Evolutionary conservation across 345 rosid species (phyloP), one percentile per base, ranked within the genome.

Genomic region (Isatis tinctoria): DNA sequence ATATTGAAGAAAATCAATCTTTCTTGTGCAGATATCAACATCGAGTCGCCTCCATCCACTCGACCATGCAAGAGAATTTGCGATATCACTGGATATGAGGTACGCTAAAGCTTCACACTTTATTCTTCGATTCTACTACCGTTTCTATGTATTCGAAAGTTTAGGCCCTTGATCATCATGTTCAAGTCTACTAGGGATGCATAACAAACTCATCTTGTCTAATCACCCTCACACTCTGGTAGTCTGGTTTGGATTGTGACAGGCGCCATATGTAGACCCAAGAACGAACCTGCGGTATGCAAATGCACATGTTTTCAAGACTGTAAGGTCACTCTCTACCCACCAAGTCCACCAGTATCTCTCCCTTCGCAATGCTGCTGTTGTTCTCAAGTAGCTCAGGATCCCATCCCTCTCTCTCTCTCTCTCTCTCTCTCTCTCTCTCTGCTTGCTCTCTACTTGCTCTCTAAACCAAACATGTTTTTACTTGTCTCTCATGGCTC

Each of bases 11-110:
- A 22, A 22, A 22, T 30, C 32, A 4, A 10, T 24, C 32, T 51
- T 22, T 22, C 6, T 5, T 40, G 33, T 51, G 76, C 85, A 94
- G 97, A 91, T 85, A 75, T 85, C 60, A 91, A 83, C 77, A 88
- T 92, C 49, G 99, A 95, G 74, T 87, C 97, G 10, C 97, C 97
- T 16, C 97, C 97, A 28, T 84, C 98, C 3, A 82, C 86, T 80
- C 92, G 85, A 73, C 97, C 98, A 0, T 64, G 89, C 81, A 87
- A 80, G 90, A 86, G 81, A 79, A 86, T 94, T 40, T 94, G 97
- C 65, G 97, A 90, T 76, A 82, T 94, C 24, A 91, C 98, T 20
- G 97, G 98, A 63, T 94, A 39, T 58, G 93, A 87, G 99, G 97
- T 93, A 76, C 56, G 75, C 62, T 1, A 26, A 69, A 3, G n/a